Conservation (phyloP, 2,329 filamentous ascomycete species). For the Rutstroemia sp. region DNA sequence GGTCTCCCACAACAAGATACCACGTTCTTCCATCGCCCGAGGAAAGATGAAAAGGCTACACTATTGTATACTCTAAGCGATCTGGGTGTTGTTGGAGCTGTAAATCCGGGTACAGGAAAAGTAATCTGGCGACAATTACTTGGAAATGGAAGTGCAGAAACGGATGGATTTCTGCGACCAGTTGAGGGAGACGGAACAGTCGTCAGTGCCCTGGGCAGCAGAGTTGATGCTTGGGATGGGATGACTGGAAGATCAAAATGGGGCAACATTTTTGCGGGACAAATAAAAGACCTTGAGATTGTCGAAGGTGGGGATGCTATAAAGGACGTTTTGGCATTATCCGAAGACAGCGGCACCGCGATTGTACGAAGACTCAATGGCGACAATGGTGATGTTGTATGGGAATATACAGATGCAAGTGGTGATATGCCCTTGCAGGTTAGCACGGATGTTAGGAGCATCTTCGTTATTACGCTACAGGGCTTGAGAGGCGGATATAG, state of each 20-base stretch:
- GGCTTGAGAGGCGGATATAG: constrained; percentile 62
- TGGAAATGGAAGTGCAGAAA: constrained; percentile 35
- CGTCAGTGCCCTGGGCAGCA: constrained; percentile 62
- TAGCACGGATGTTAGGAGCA: constrained; percentile 59
- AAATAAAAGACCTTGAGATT: constrained; percentile 66
- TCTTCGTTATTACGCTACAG: constrained; percentile 75
- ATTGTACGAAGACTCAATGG: constrained; percentile 67
- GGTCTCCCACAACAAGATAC: constrained; percentile 74
- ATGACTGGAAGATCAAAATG: constrained; percentile 73
- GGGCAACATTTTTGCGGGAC: constrained; percentile 54
- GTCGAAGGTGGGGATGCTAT: constrained; percentile 50
- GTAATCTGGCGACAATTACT: constrained; percentile 81
- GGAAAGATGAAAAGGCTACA: constrained; percentile 73
- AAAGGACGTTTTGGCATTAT: constrained; percentile 68
- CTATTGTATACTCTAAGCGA: constrained; percentile 89
- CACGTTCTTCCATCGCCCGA: constrained; percentile 91
- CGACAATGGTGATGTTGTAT: constrained; percentile 63
- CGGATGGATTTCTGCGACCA: constrained; percentile 50
- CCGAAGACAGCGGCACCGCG: constrained; percentile 46
- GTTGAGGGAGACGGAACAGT: constrained; percentile 74
- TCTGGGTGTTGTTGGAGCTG: constrained; percentile 71
- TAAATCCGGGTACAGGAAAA: constrained; percentile 80
- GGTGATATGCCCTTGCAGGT: constrained; percentile 67
- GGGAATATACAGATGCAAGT: constrained; percentile 66
- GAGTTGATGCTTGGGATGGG: constrained; percentile 77